Base-by-base conservation (phyloP, 1,139 yeast genomes). In the Geotrichum restrictum region DNA sequence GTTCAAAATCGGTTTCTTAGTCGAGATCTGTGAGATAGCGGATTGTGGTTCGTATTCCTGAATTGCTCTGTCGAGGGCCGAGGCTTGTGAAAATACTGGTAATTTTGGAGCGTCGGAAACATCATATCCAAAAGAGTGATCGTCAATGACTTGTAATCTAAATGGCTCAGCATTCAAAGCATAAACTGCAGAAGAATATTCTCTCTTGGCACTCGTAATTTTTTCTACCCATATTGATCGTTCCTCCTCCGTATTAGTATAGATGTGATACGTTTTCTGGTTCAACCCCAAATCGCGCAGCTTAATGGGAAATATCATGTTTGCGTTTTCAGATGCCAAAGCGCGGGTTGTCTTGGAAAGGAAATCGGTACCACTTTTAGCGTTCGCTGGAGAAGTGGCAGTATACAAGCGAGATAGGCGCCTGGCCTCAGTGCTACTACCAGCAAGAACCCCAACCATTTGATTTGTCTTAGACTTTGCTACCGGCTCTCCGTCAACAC, bases 61-160 rank as follows among this genome's bases (percentile, higher is more conserved):
- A 36, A 78, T 64, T 3, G 82, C 79, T 4, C 74, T 66, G 57
- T 82, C 83, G 21, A 86, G 66, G 1, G 84, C 85, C 32, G 88
- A 87, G 16, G 79, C 77, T n/a, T 79, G 76, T 0, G 83, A 77
- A 53, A 81, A 77, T 1, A 83, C 72, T 2, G 86, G 89, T 43
- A 85, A 65, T 58, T 80, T 81, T 0, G 86, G 79, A n/a, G 76
- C 73, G 48, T 74, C 77, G 8, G 74, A 68, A 5, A 73, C 75
- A 19, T 82, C 86, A 64, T 85, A 86, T 0, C 82, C 85, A 69
- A 87, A 87, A 52, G 77, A 77, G 31, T 79, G 74, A 59, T 82
- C 83, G 7, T 86, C 74, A 10, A 88, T 65, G 11, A 80, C 73
- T 33, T 72, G 69, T 22, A 85, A 64, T 8, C 71, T 63, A 62